Conservation (phyloP, 78 protist species). For the Dictyostelium brefeldianum region DNA sequence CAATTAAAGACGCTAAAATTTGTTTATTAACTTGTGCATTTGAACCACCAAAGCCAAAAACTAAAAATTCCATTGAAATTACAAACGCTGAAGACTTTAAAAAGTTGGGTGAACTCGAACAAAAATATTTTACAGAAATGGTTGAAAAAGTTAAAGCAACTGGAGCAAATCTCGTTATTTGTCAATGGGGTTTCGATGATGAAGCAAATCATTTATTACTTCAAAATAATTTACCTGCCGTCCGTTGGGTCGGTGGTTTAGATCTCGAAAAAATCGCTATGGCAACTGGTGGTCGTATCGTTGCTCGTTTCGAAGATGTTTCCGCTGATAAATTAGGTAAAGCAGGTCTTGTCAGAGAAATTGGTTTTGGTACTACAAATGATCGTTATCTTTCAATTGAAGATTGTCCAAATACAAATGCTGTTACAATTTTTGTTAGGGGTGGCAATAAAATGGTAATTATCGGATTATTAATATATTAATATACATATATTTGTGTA, state of each 20-base stretch:
- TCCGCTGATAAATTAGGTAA: constrained; percentile 98
- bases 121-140: constrained; percentile 94
- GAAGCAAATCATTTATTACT: constrained; percentile 99
- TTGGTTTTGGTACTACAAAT: constrained; percentile 98
- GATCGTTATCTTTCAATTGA: constrained; percentile 98
- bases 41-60: constrained; percentile 99
- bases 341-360: constrained; percentile 97
- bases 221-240: constrained; percentile 98
- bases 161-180: constrained; percentile 97
- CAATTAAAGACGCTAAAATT: constrained; percentile 95
- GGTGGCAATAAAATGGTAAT: constrained; percentile 99
- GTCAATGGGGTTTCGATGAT: constrained; percentile 99
- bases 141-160: constrained; percentile 93
- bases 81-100: constrained; percentile 93
- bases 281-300: constrained; percentile 99
- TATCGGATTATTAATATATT: background rate
- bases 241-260: constrained; percentile 99
- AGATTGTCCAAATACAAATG: constrained; percentile 97
- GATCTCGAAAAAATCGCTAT: constrained; percentile 99
- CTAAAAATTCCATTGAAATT: constrained; percentile 90
- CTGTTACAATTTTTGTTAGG: constrained; percentile 99
- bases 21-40: constrained; percentile 99
- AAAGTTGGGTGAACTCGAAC: constrained; percentile 92
- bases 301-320: constrained; percentile 99
- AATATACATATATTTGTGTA: no score